Conservation (phyloP, 371 early-diverging fungal species). For the Apophysomyces sp. region DNA sequence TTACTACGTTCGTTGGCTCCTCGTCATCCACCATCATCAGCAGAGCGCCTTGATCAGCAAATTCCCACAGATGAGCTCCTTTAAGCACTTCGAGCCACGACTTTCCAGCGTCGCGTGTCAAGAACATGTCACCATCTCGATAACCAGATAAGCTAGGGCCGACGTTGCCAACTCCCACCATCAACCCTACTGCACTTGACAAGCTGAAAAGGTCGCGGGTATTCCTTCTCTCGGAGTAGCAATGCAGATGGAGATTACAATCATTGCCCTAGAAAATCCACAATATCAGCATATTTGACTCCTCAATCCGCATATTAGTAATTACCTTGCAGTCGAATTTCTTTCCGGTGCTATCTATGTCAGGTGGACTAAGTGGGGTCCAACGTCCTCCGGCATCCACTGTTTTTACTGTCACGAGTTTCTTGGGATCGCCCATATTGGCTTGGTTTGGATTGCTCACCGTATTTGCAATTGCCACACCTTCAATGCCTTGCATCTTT, state of each 20-base stretch:
- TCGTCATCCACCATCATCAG: conserved; percentile 75
- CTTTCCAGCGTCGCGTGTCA: conserved; percentile 85
- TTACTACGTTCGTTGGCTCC: conserved; percentile 70
- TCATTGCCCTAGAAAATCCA: conserved; percentile 12
- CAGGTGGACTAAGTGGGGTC: conserved; percentile 58
- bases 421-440: conserved; percentile 46
- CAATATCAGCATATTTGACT: background rate
- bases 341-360: conserved; percentile 48
- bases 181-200: conserved; percentile 81
- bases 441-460: conserved; percentile 72
- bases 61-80: conserved; percentile 80
- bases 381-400: conserved; percentile 86
- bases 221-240: conserved; percentile 78
- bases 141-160: conserved; percentile 68
- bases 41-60: conserved; percentile 86
- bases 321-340: conserved; percentile 25
- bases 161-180: conserved; percentile 93
- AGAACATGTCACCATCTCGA: conserved; percentile 74
- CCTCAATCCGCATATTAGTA: too few relatives aligned
- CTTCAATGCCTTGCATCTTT: conserved; percentile 88
- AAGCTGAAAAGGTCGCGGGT: conserved; percentile 77
- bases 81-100: conserved; percentile 72
- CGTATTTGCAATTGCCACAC: conserved; percentile 84
- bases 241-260: conserved; percentile 78
- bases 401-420: conserved; percentile 71